These are phyloP conservation scores for Zea mays DNA, from an alignment of 176 grass and related monocot genomes.

Conservation along the genomic window DNA sequence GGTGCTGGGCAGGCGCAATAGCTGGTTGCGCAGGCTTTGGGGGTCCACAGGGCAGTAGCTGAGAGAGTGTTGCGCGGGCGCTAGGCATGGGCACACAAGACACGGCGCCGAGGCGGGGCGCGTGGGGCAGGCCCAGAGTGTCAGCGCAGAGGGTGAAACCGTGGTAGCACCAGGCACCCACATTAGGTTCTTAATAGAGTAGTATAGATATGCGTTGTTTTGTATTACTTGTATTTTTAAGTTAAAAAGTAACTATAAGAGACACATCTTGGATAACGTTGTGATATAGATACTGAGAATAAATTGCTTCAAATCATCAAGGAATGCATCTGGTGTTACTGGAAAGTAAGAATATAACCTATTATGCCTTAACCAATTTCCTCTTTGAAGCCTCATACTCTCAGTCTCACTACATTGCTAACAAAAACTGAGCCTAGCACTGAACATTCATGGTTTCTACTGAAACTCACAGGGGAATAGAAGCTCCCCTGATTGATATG, in stretches of 20 bases:
- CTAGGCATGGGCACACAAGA: too few relatives aligned
- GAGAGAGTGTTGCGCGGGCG: too few relatives aligned
- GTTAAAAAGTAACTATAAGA: background rate
- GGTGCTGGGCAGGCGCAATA: too few relatives aligned
- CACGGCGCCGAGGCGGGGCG: too few relatives aligned
- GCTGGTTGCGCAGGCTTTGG: too few relatives aligned
- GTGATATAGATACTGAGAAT: background rate
- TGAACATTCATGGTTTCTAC: conserved; percentile 3
- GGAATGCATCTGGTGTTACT: background rate
- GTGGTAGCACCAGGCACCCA: too few relatives aligned
- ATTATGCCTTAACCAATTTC: background rate
- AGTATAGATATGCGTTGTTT: background rate
- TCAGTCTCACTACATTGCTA: background rate
- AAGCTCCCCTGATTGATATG: background rate
- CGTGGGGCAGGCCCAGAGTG: too few relatives aligned
- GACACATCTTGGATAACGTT: background rate
- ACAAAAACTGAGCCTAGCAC: background rate
- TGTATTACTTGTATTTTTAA: background rate
- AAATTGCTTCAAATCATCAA: background rate
- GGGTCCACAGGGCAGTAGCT: too few relatives aligned
- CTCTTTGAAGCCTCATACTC: background rate
- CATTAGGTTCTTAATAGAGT: too few relatives aligned
- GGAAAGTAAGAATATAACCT: background rate
- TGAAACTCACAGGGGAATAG: background rate
- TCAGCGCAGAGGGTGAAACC: too few relatives aligned